A percentile compares a stretch with the other conserved stretches of the same genome.
Conservation (phyloP, 192 early-diverging fungal species). For the Podila verticillata region DNA sequence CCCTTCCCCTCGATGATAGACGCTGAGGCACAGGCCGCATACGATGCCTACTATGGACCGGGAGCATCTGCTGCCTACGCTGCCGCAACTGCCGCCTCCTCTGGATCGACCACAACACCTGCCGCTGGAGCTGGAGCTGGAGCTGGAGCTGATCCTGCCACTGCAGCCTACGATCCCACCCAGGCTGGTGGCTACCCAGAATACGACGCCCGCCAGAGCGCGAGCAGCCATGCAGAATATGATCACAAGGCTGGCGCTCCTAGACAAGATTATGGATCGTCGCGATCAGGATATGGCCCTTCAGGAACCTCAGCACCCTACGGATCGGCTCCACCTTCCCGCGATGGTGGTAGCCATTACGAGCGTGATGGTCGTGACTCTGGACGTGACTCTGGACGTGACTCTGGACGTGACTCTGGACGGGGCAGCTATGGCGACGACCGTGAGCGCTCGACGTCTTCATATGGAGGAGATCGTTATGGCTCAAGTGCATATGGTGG, state of each 20-base stretch:
- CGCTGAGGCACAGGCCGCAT: conserved; percentile 44
- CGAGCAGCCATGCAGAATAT: not conserved
- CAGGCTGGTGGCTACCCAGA: conserved; percentile 1
- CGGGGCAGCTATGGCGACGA: conserved; percentile 22
- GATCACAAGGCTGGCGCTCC: not conserved
- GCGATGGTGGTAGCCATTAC: not conserved
- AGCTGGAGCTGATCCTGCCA: not conserved
- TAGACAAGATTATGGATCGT: conserved; percentile 24
- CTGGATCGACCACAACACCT: not conserved
- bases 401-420: conserved; percentile 17
- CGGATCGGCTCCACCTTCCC: conserved; percentile 10
- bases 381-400: conserved; percentile 13
- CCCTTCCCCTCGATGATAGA: conserved; percentile 10
- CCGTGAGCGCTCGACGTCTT: conserved; percentile 8
- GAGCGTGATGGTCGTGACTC: conserved; percentile 2
- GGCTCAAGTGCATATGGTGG: conserved; percentile 25
- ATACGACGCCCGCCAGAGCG: not conserved
- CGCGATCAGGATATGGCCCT: conserved; percentile 12
- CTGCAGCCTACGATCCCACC: conserved; percentile 16
- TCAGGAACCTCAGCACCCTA: conserved; percentile 24
- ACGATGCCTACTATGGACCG: conserved; percentile 49
- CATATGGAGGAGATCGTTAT: conserved; percentile 30
- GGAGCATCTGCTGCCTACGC: conserved; percentile 47
- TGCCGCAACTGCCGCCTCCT: not conserved
- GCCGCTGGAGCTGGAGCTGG: not conserved